Base-by-base conservation (phyloP, 345 rosid genomes). In the Theobroma cacao region DNA sequence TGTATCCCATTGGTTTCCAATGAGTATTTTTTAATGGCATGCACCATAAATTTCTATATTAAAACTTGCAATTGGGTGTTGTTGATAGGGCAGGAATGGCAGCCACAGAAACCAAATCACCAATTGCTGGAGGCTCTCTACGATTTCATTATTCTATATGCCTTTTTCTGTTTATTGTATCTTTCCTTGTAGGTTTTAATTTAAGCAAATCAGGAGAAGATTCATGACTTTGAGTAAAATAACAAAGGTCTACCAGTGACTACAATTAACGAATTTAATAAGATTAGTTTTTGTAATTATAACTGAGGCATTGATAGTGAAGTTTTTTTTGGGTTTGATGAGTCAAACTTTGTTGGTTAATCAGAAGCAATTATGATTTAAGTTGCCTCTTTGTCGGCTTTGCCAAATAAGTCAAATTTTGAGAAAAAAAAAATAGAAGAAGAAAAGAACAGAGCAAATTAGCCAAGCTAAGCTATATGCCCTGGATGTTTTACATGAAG, bases 61-160 rank as follows among this genome's bases (percentile, higher is more conserved):
- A 17, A 48, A 48, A 71, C 41, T 26, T 61, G 73, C 76, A 40
- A 61, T 11, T 72, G 26, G 45, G 47, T 72, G 65, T 76, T 3
- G 79, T 70, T 68, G 30, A 70, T 70, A 28, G 45, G 18, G 69
- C 26, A 65, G 36, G 47, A 69, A 48, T 47, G 62, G 36, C n/a
- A 45, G 48, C 72, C 58, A 75, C 52, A 80, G 14, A n/a, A 59
- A 80, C 66, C 38, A 50, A 75, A 61, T 34, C 79, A 59, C 63
- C 17, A 34, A 50, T 56, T 12, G 81, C 52, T 22, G 75, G 62
- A 34, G 24, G 74, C 47, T 68, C 72, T 41, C 34, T 28, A 47
- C 34, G 1, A 22, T 22, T 41, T 41, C n/a, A 22, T 67, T 38
- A 11, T 66, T 20, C 40, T 67, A 24, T 10, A 10, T 2, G 20